These are phyloP conservation scores for Pelargonium myrrhifolium DNA, from an alignment of 441 rosid genomes.

Conservation along the genomic window DNA sequence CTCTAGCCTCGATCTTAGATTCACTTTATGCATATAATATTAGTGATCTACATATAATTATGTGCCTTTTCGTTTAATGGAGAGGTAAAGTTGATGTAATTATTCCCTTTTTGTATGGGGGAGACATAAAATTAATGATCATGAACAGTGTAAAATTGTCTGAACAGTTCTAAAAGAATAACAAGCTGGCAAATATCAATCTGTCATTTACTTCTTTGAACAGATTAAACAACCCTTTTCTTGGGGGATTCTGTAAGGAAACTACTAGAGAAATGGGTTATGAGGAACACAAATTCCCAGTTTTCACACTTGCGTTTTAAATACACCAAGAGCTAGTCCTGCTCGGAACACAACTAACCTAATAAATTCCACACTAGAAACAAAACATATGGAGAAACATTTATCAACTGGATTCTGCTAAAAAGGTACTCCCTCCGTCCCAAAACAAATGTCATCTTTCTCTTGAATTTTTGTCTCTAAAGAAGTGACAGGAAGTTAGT, in stretches of 20 bases:
- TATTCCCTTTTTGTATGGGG: not conserved
- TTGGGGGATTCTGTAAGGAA: not conserved
- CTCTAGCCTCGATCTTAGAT: too few relatives aligned
- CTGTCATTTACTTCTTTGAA: not conserved
- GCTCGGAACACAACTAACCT: not conserved
- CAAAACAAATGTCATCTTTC: too few relatives aligned
- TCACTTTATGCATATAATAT: too few relatives aligned
- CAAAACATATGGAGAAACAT: not conserved
- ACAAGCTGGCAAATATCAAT: not conserved
- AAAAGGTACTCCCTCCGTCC: too few relatives aligned
- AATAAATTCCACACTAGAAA: not conserved
- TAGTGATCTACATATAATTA: too few relatives aligned
- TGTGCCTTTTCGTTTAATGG: too few relatives aligned
- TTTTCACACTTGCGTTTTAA: too few relatives aligned
- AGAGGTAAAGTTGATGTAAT: not conserved
- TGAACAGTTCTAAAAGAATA: not conserved
- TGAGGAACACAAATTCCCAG: too few relatives aligned
- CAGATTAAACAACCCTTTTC: not conserved
- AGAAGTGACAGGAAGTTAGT: too few relatives aligned
- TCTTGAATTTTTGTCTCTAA: too few relatives aligned
- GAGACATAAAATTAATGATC: not conserved
- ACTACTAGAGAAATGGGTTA: not conserved
- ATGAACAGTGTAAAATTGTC: not conserved
- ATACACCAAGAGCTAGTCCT: not conserved
- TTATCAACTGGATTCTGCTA: not conserved